Evolutionary conservation across 2,329 filamentous ascomycete species (phyloP).

Genomic region (Tolypocladium tundrense): DNA sequence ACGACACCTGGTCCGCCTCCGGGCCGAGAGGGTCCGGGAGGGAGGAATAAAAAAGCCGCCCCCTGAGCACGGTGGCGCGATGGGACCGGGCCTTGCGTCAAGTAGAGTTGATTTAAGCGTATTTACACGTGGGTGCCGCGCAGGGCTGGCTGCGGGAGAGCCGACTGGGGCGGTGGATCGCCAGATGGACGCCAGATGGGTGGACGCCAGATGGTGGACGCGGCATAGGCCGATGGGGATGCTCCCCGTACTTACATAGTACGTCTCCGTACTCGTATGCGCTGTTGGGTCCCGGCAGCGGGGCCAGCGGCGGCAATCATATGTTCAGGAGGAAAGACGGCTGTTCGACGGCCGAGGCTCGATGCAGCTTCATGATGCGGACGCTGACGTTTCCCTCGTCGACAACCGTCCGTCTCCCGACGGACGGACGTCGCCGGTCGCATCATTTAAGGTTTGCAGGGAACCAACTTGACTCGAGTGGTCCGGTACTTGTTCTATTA

Average conservation of each 20-base stretch:
- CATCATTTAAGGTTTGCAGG: background rate
- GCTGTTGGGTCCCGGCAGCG: background rate
- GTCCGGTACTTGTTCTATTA: background rate
- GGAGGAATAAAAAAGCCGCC: too few relatives aligned
- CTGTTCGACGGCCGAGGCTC: background rate
- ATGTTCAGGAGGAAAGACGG: background rate
- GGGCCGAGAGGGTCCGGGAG: too few relatives aligned
- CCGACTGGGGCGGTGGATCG: background rate
- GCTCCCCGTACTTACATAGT: background rate
- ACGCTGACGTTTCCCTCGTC: background rate
- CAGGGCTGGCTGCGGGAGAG: background rate
- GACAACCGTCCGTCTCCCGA: background rate
- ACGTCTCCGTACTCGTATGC: background rate
- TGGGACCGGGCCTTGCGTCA: background rate
- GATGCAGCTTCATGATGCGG: background rate
- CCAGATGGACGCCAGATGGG: background rate
- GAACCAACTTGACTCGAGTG: background rate
- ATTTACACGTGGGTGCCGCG: background rate
- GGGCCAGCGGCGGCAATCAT: background rate
- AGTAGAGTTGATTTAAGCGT: background rate
- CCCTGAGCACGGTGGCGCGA: background rate
- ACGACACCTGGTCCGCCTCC: too few relatives aligned
- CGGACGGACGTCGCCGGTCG: background rate
- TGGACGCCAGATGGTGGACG: background rate
- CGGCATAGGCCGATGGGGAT: background rate